Evolutionary conservation across 306 rosid genomes (phyloP), one percentile per base, ranked within the genome.

Genomic region (Cicer bijugum): DNA sequence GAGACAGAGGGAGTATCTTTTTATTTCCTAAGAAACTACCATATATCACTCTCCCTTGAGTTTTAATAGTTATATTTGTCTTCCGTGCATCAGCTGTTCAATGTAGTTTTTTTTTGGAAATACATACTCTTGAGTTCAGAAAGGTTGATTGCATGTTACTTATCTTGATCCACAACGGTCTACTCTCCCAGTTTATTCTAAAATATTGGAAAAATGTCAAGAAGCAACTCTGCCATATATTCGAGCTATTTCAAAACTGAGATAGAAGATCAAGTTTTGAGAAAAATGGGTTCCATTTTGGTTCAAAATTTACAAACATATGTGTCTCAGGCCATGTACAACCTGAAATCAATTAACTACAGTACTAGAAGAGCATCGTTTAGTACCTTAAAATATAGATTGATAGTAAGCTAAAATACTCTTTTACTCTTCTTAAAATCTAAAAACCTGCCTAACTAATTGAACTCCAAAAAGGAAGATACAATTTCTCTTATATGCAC

Each of bases 341-440:
- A 59, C 37, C 46, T 44, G 37, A 73, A 73, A 33, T 10, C 19
- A 56, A 46, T 72, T 28, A 58, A 59, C 69, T 44, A 14, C 3
- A 6, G 2, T 35, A 33, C 38, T 14, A 33, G 33, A 48, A 68
- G 33, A 33, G 56, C n/a, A 14, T 50, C 28, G 11, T 56, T 65
- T 43, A 10, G 52, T 11, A 65, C 71, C 53, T 16, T 65, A 11
- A 10, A 43, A 43, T 16, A 42, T 42, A 2, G 15, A 64, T 42
- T 23, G 33, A 23, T 23, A 43, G 16, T 17, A 67, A 67, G 23
- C 44, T 23, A 67, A 4, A 23, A 67, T 47, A 67, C 1, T 12
- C 14, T 46, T 67, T 67, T 47, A 46, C 23, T 16, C n/a, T 59
- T 59, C 77, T 46, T 51, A 73, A 46, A 16, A 15, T 59, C 77